Evolutionary conservation across 163 green algal genomes (phyloP), one percentile per base, ranked within the genome.

Genomic region (Chlorella variabilis): DNA sequence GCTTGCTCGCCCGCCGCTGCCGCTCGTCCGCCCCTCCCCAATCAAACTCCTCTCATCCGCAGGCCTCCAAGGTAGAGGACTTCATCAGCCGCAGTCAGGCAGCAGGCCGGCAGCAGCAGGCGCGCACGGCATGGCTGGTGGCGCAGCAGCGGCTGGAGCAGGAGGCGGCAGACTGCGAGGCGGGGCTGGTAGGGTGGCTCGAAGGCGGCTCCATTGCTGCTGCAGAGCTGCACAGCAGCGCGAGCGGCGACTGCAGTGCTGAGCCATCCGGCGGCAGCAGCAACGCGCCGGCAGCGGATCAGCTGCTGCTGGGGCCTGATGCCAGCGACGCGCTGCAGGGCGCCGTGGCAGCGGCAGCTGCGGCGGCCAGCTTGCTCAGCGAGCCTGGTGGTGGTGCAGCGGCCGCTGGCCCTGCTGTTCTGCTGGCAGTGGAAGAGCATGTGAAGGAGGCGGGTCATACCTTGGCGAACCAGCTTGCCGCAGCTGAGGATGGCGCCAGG

Each of bases 81-180:
- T 82, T 76, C 27, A 3, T 82, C 25, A n/a, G 4, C 9, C 39
- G n/a, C 21, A 51, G 38, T 2, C 33, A 31, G 34, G 31, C 2
- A 4, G n/a, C 63, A 0, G 21, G 48, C 3, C 31, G 20, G 2
- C 62, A 38, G 5, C 29, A 74, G 23, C n/a, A 29, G 45, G 48
- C 63, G 3, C 76, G 76, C 48, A 23, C 48, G 0, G 48, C 38
- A 31, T 75, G 76, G 76, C 76, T 82, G 33, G 8, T 81, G 21
- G 61, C 36, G 33, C 61, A 66, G 31, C 75, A 81, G 61, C 21
- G 29, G 23, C 61, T 81, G 42, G 41, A 63, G 42, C 75, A 81
- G 42, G 61, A 81, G 42, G 41, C 34, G 11, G 75, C 61, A 11
- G 75, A 81, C 21, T 29, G 29, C 41, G 58, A 81, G 21, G 39